Conservation (phyloP, 371 early-diverging fungal genomes). For the Mortierella sp. region DNA sequence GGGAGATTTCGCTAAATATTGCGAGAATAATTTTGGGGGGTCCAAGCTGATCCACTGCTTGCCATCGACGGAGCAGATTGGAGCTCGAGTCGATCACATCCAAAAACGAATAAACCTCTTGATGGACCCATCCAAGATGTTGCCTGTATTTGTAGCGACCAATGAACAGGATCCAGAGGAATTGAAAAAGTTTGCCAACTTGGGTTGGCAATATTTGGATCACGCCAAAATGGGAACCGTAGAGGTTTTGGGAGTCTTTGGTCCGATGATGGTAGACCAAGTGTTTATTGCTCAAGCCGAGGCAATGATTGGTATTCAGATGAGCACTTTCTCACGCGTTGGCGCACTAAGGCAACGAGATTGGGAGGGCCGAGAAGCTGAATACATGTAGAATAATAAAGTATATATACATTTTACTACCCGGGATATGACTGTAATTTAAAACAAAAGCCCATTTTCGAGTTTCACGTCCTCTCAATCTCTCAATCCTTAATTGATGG, state of each 20-base stretch:
- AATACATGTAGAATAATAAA: slow-evolving; percentile 33
- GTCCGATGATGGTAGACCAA: slow-evolving; percentile 56
- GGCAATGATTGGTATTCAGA: slow-evolving; percentile 33
- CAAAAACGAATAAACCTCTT: slow-evolving; percentile 20
- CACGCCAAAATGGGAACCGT: slow-evolving; percentile 35
- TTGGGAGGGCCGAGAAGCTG: slow-evolving; percentile 34
- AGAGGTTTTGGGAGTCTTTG: slow-evolving; percentile 39
- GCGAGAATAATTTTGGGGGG: slow-evolving; percentile 29
- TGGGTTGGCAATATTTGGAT: slow-evolving; percentile 34
- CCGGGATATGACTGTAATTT: too few species aligned
- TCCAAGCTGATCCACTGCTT: slow-evolving; percentile 26
- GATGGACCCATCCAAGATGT: slow-evolving; percentile 4
- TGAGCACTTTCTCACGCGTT: slow-evolving; percentile 54
- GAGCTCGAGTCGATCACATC: slow-evolving; percentile 7
- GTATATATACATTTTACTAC: too few species aligned
- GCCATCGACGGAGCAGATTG: slow-evolving; percentile 28
- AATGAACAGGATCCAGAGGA: slow-evolving; percentile 38
- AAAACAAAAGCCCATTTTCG: too few species aligned
- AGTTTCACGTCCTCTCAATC: neutral
- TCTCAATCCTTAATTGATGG: too few species aligned
- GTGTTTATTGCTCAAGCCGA: slow-evolving; percentile 46
- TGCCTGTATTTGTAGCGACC: slow-evolving; percentile 52
- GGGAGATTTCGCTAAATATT: slow-evolving; percentile 41
- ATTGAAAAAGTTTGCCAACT: slow-evolving; percentile 21
- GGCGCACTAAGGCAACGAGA: slow-evolving; percentile 41